Percentiles rank a stretch among this genome's conserved stretches.
Conservation (phyloP, 2,329 filamentous ascomycete genomes). For the Epichloe brachyelytri region DNA sequence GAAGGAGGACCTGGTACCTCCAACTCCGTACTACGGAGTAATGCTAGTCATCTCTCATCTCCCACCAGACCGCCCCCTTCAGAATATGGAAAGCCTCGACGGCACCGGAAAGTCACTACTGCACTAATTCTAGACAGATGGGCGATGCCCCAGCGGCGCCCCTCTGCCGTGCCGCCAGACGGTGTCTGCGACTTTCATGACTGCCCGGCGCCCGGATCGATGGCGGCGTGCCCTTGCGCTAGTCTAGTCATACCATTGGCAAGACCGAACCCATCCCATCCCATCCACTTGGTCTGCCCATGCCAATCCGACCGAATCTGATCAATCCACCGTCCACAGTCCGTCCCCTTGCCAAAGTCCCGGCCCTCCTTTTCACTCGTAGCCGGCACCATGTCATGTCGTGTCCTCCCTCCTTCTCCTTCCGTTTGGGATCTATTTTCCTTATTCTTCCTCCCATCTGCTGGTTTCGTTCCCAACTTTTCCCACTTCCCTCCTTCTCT, state of each 20-base stretch:
- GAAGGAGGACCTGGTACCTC: no score
- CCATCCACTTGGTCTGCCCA: background rate
- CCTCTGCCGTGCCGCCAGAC: background rate
- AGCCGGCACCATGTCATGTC: slow-evolving; percentile 4
- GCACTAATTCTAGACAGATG: background rate
- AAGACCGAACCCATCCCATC: slow-evolving; percentile 4
- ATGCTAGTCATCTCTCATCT: no score
- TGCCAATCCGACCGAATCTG: slow-evolving; percentile 6
- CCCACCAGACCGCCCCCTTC: no score
- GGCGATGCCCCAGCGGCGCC: no score
- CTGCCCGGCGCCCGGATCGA: slow-evolving; percentile 3
- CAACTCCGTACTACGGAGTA: no score
- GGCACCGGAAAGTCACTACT: no score
- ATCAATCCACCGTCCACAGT: slow-evolving; percentile 1
- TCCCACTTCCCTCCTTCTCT: slow-evolving; percentile 3
- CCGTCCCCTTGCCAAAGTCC: slow-evolving; percentile 5
- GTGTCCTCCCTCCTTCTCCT: slow-evolving; percentile 4
- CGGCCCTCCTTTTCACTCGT: slow-evolving; percentile 6
- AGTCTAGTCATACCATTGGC: slow-evolving; percentile 5
- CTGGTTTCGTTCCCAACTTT: slow-evolving; percentile 5
- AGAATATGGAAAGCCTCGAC: no score
- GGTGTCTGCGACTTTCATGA: slow-evolving; percentile 1
- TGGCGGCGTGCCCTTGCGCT: slow-evolving; percentile 7
- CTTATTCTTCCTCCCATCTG: slow-evolving; percentile 6
- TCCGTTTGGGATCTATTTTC: slow-evolving; percentile 6